Percentiles rank a stretch among this genome's conserved stretches.
Conservation (phyloP, 2,329 filamentous ascomycete species). For the Aspergillus ustus region DNA sequence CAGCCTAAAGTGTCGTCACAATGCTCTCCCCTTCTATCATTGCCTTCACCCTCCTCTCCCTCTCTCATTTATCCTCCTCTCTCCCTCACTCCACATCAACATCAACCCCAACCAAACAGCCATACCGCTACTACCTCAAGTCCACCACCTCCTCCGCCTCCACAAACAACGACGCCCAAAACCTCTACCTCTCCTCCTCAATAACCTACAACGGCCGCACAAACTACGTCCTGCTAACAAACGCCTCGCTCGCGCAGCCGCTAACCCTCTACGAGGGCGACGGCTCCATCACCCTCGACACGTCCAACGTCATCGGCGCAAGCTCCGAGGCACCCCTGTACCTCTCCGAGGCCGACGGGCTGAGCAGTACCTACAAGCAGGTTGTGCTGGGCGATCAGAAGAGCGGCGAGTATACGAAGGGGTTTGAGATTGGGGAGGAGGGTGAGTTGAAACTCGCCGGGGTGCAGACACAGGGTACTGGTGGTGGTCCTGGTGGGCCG, state of each 20-base stretch:
- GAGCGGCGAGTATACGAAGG: constrained; percentile 1
- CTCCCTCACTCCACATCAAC: background rate
- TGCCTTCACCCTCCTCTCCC: background rate
- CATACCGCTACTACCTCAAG: constrained; percentile 5
- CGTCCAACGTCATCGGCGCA: constrained; percentile 12
- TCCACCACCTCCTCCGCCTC: too few species aligned
- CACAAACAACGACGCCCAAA: background rate
- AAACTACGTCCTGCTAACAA: constrained; percentile 17
- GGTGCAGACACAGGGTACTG: background rate
- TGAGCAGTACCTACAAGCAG: constrained; percentile 5
- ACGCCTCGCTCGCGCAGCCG: constrained; percentile 4
- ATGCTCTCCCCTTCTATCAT: background rate
- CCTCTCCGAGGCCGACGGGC: constrained; percentile 4
- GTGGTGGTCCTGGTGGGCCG: background rate
- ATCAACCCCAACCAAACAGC: background rate
- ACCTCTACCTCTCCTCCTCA: constrained; percentile 11
- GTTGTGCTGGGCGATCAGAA: constrained; percentile 9
- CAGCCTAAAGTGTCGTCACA: background rate
- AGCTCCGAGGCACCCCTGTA: constrained; percentile 9
- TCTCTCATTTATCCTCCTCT: background rate
- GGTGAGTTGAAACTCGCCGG: background rate
- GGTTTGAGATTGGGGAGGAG: background rate
- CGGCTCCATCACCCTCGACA: constrained; percentile 13
- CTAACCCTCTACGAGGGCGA: constrained; percentile 7
- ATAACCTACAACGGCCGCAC: constrained; percentile 14